These are phyloP conservation scores for Saccharomycopsis oosterbeekiorum DNA, from an alignment of 805 yeast species.

Conservation along the genomic window DNA sequence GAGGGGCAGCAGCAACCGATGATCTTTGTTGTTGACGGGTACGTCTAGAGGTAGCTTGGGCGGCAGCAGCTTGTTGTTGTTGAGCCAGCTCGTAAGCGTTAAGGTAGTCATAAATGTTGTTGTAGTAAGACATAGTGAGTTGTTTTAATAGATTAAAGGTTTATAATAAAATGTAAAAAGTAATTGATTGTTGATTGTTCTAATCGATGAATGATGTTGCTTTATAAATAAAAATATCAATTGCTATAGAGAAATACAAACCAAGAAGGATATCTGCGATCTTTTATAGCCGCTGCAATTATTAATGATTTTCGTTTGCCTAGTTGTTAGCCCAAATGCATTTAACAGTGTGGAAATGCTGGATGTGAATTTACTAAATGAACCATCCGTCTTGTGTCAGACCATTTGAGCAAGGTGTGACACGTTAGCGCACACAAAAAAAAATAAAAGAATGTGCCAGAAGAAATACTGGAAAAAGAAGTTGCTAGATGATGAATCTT, in stretches of 20 bases:
- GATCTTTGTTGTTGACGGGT: background rate
- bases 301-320: too few relatives aligned
- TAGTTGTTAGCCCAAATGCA: background rate
- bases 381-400: background rate
- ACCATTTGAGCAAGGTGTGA: background rate
- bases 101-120: slow-evolving; percentile 7
- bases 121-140: slow-evolving; percentile 12
- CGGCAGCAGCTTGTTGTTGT: slow-evolving; percentile 5
- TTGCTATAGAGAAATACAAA: background rate
- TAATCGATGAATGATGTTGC: too few relatives aligned
- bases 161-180: background rate
- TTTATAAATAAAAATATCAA: background rate
- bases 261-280: background rate
- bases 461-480: background rate
- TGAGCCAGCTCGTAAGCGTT: background rate
- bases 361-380: background rate
- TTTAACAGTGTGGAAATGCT: background rate
- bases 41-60: background rate
- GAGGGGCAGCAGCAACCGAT: background rate
- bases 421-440: background rate
- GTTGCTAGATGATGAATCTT: background rate
- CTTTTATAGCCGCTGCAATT: background rate
- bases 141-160: background rate
- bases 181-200: too few relatives aligned
- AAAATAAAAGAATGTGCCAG: background rate